Evolutionary conservation across 768 basidiomycete genomes (phyloP).

Genomic region (Neoboletus brunneissimus): DNA sequence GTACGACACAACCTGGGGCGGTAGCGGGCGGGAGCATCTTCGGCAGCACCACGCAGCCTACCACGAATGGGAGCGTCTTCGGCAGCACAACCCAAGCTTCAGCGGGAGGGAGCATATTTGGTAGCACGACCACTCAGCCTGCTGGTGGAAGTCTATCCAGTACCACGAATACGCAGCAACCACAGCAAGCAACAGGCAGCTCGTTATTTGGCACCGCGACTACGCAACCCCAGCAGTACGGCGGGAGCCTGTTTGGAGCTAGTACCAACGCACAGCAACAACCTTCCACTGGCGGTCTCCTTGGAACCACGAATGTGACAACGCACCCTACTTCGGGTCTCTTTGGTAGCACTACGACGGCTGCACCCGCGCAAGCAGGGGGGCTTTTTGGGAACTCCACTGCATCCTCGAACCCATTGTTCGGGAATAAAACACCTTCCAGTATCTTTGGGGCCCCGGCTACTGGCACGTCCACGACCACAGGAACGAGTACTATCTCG

Average conservation of each 20-base stretch:
- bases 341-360: slow-evolving; percentile 28
- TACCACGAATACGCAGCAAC: slow-evolving; percentile 14
- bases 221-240: slow-evolving; percentile 20
- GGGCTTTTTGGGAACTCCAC: slow-evolving; percentile 29
- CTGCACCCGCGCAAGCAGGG: slow-evolving; percentile 15
- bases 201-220: slow-evolving; percentile 23
- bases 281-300: slow-evolving; percentile 22
- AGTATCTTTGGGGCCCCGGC: slow-evolving; percentile 30
- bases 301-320: slow-evolving; percentile 21
- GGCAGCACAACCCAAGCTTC: slow-evolving; percentile 8
- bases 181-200: slow-evolving; percentile 13
- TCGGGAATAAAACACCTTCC: slow-evolving; percentile 35
- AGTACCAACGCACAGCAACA: slow-evolving; percentile 19
- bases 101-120: slow-evolving; percentile 21
- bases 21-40: slow-evolving; percentile 9
- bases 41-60: slow-evolving; percentile 13
- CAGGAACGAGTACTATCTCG: slow-evolving; percentile 12
- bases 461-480: slow-evolving; percentile 10
- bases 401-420: slow-evolving; percentile 32
- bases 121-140: slow-evolving; percentile 21
- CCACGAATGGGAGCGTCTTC: slow-evolving; percentile 13
- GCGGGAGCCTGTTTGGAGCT: slow-evolving; percentile 20
- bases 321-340: slow-evolving; percentile 20
- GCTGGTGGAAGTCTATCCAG: slow-evolving; percentile 27
- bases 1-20: slow-evolving; percentile 12